Evolutionary conservation across 352 stramenopile genomes (phyloP), one percentile per base, ranked within the genome.

Genomic region (Phytophthora pisi): DNA sequence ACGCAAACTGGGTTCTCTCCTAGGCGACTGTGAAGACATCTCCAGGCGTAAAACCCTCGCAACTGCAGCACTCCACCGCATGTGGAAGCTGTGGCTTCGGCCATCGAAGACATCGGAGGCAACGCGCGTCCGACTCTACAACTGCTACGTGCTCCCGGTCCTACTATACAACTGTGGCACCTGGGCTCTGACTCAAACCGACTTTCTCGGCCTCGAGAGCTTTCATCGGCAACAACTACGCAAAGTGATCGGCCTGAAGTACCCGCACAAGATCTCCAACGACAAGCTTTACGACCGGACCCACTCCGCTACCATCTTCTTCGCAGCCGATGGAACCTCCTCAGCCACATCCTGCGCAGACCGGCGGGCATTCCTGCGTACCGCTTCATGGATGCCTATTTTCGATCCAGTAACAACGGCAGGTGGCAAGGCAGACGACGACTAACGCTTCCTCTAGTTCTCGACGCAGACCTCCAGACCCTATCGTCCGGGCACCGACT

Each of bases 51-150:
- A 69, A 13, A 69, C 24, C 18, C 40, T 69, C 5, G 45, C 62
- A 0, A 47, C 62, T 0, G 56, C 63, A 23, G 55, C 63, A 11
- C 51, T 70, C 1, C 50, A 64, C 23, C 63, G 40, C 0, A 53
- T 64, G 38, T 70, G 47, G 63, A 61, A 40, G 6, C n/a, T 70
- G 13, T 70, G 63, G 47, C n/a, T 65, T 38, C 63, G 55, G 4
- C 56, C 55, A 52, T 50, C 11, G 13, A 46, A 52, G 34, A 63
- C 38, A 8, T 49, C 53, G 4, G 23, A 62, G 15, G 38, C 20
- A 6, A 68, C 52, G 11, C 43, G 61, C 10, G 0, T 68, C 4
- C 61, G 45, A 4, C 46, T 68, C 5, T 68, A 63, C 61, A 68
- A 63, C 52, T 53, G 30, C 34, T 68, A 63, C 26, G 36, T 68